Evolutionary conservation across 2,329 filamentous ascomycete genomes (phyloP), one percentile per base, ranked within the genome.

Genomic region (Parafenestella ontariensis): DNA sequence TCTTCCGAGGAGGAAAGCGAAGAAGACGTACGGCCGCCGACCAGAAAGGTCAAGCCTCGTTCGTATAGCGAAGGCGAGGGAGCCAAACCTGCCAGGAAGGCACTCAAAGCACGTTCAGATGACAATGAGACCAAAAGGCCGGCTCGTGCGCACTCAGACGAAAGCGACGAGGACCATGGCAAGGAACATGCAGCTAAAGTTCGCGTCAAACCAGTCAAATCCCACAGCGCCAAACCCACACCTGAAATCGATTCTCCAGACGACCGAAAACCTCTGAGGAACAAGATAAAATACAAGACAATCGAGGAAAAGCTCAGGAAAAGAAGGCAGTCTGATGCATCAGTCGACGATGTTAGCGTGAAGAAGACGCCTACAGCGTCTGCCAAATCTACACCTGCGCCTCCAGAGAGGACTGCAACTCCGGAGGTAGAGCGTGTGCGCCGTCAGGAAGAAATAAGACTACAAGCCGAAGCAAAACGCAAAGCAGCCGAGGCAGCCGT

Each of bases 1-100:
- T 64, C 66, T 3, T 73, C 72, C 4, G 67, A 72, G 17, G 72
- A 75, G 2, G 71, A 75, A 42, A 74, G 68, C 47, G 73, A 76
- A 34, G 71, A 74, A 41, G 72, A 75, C 45, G 71, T 74, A n/a
- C 71, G 73, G 20, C 68, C 71, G 13, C 71, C 71, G 7, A 66
- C 60, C 20, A 68, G 72, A 56, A 75, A 74, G 48, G 54, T 56
- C 23, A 73, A 74, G 26, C 67, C 65, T 37, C 66, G 72, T 11
- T 72, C 72, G 1, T 72, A 61, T 20, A 76, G 73, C 54, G 70
- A 75, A 40, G 71, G 71, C 20, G 71, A 72, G 45, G 71, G 71
- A 29, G 61, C 64, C 45, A 72, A 73, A 49, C 65, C 68, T 20
- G 66, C 66, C 41, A 76, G 74, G 58, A 72, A 65, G 48, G 55